phyloP scores from a whole-genome alignment of 129 eudicot genomes.

The Solidago caesia region DNA sequence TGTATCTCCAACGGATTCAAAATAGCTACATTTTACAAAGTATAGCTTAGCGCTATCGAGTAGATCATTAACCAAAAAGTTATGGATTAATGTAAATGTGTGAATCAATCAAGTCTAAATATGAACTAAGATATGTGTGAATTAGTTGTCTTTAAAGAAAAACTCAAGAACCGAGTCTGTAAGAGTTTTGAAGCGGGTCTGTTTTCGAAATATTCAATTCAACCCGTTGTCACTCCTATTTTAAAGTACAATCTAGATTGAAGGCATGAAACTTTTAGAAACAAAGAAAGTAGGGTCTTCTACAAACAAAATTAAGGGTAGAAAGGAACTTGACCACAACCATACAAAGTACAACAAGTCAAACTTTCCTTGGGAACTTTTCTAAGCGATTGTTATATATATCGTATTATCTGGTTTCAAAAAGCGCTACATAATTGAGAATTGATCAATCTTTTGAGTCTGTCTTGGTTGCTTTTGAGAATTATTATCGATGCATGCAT shows the following conservation, averaged over 20 bases:
- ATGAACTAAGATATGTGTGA: neutral
- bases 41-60: too few species aligned
- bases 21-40: too few species aligned
- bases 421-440: neutral
- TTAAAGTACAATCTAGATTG: neutral
- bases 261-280: neutral
- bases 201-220: too few species aligned
- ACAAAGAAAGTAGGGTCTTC: constrained; percentile 3
- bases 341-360: neutral
- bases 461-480: too few species aligned
- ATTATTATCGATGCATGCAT: too few species aligned
- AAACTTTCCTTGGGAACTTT: neutral
- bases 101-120: too few species aligned
- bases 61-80: too few species aligned
- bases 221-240: neutral
- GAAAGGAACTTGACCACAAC: constrained; percentile 24
- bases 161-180: neutral
- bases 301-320: neutral
- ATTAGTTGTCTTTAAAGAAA: too few species aligned
- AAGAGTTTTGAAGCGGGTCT: too few species aligned
- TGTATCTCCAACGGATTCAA: too few species aligned
- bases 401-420: neutral
- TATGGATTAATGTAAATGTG: too few species aligned
- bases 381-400: neutral
- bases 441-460: too few species aligned